Base-by-base conservation (phyloP, 768 basidiomycete genomes). In the Flagelloscypha sp. region DNA sequence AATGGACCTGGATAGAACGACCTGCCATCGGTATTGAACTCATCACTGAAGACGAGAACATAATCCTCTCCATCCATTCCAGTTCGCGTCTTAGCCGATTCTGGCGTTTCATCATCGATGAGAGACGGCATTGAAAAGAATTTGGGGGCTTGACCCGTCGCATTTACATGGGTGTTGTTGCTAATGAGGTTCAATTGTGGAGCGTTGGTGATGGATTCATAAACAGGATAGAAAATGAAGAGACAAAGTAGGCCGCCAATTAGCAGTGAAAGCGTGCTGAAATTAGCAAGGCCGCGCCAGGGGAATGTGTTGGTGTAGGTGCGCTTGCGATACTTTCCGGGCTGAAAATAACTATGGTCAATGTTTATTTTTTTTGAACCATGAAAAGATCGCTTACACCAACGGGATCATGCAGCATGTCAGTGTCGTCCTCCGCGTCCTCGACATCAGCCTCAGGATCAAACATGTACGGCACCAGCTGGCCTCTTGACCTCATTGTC, bases 141-240 rank as follows among this genome's bases (percentile, higher is more conserved):
- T 18, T 21, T 42, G 38, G 83, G 71, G 1, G 76, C 70, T 54
- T 86, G 83, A 6, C 82, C 80, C 16, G 72, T 81, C 2, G 56
- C 60, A 54, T 88, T 89, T 45, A 83, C 73, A 20, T 62, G 59
- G 5, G 76, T 69, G 46, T 83, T 85, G 7, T 79, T 71, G 35
- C 74, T 72, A 35, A 81, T 75, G 5, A 65, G 62, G 24, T 48
- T 30, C 36, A 65, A 66, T 27, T 55, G 52, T 1, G 52, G 47
- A 17, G 56, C 49, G 35, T 66, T 50, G 3, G 55, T 47, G 49
- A 70, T 72, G 40, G 72, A 81, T 1, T 54, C 54, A 30, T 66
- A 33, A 21, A 94, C 72, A 3, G 93, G 92, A 52, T 86, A 93
- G 27, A 79, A 75, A 33, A 86, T 74, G 56, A 94, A 95, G 6